These are phyloP conservation scores for Mycena sp. DNA, from an alignment of 1,284 basidiomycete species.

Conservation along the genomic window DNA sequence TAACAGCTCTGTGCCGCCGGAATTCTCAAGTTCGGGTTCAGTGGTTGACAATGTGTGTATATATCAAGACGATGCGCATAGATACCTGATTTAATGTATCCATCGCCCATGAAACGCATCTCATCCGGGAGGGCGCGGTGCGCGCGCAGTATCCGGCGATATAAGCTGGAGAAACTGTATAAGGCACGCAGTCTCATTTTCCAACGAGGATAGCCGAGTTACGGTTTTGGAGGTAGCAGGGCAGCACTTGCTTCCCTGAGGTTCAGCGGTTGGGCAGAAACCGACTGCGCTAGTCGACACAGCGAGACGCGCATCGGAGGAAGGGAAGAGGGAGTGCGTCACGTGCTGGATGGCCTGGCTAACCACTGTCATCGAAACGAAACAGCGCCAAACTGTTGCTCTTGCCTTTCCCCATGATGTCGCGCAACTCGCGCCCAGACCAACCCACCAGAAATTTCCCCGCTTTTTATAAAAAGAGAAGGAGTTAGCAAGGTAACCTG, in stretches of 20 bases:
- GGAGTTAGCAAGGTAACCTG: too few species aligned
- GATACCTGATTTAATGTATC: constrained; percentile 89
- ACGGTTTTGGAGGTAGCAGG: constrained; percentile 87
- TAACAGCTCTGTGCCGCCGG: constrained; percentile 78
- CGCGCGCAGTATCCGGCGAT: constrained; percentile 81
- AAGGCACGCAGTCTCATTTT: neutral
- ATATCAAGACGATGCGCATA: constrained; percentile 29
- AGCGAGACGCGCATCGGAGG: constrained; percentile 57
- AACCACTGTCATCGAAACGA: too few species aligned
- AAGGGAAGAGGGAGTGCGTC: neutral
- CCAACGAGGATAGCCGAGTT: constrained; percentile 25
- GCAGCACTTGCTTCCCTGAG: constrained; percentile 73
- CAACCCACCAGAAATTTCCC: too few species aligned
- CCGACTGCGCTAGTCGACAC: constrained; percentile 69
- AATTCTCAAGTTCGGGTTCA: constrained; percentile 69
- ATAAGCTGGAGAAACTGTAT: constrained; percentile 62
- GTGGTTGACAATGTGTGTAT: neutral
- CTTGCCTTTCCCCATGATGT: too few species aligned
- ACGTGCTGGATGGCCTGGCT: too few species aligned
- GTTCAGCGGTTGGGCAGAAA: constrained; percentile 69
- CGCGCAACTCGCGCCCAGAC: too few species aligned
- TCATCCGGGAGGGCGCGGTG: constrained; percentile 81
- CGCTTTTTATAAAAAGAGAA: too few species aligned
- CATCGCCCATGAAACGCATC: constrained; percentile 89
- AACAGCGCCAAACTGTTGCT: too few species aligned